phyloP scores from a whole-genome alignment of 2,329 filamentous ascomycete genomes.

The Massarina eburnea region DNA sequence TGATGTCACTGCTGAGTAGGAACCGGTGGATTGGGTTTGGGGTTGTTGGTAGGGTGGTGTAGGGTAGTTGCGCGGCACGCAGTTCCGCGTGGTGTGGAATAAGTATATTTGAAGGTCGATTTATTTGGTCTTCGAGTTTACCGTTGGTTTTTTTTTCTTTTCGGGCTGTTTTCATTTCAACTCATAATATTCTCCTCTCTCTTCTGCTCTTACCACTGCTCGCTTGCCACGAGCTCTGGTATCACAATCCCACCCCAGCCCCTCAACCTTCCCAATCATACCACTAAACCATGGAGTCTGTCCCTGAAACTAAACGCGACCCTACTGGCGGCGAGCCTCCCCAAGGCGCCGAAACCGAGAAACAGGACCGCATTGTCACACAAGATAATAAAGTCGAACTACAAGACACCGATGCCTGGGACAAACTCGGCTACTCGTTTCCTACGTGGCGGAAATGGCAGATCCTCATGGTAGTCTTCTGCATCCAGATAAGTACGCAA shows the following conservation, averaged over 20 bases:
- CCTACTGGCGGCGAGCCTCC: conserved; percentile 18
- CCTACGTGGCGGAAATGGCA: conserved; percentile 52
- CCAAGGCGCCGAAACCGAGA: conserved; percentile 13
- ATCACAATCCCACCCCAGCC: background rate
- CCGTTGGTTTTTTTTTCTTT: background rate
- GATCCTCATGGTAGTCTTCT: conserved; percentile 54
- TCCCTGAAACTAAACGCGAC: conserved; percentile 27
- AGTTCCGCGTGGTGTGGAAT: background rate
- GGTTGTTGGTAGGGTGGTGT: background rate
- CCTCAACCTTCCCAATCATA: background rate
- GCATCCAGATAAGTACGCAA: conserved; percentile 56
- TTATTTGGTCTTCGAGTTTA: background rate
- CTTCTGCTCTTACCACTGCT: background rate
- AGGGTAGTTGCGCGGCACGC: background rate
- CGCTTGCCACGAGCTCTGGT: background rate
- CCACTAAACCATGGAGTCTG: conserved; percentile 11
- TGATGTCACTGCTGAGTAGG: conserved; percentile 2
- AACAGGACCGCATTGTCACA: conserved; percentile 22
- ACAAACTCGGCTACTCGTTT: conserved; percentile 50
- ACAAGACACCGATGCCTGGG: conserved; percentile 44
- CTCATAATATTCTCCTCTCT: background rate
- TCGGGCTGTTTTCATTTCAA: background rate
- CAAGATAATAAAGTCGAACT: conserved; percentile 36
- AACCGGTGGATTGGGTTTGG: background rate
- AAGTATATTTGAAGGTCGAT: background rate